Base-by-base conservation (phyloP, 2,329 filamentous ascomycete species). In the Lasiodiplodia sp. region DNA sequence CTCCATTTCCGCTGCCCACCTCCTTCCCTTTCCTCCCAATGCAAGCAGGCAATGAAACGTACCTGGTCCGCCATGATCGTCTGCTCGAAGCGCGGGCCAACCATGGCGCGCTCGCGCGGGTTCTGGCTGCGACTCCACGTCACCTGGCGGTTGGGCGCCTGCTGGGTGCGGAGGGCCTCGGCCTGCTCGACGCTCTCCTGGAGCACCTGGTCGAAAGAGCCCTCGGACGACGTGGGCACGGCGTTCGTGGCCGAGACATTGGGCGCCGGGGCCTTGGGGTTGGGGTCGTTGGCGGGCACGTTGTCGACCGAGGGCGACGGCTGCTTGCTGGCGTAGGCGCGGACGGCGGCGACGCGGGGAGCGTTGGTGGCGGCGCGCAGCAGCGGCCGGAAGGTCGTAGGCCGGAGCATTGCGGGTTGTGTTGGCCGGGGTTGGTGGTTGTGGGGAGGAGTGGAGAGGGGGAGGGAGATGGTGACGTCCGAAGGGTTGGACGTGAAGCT, bases 21-120 rank as follows among this genome's bases (percentile, higher is more conserved):
- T n/a, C 55, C 37, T 10, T 11, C 44, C 21, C 66, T 44, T 11
- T n/a, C 66, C 10, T 12, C 28, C 23, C 47, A 58, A 53, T 25
- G n/a, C 23, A 12, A 51, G 5, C 16, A 16, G 38, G n/a, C 49
- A 40, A 23, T 21, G 21, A 31, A 23, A 58, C 68, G n/a, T 85
- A 97, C 95, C 92, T 99, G 96, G 73, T 91, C 83, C 75, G 91
- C 89, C 83, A 98, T 95, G 77, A 97, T 93, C 40, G 93, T 98
- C 88, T 98, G 95, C 86, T 99, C 96, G 77, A 99, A 99, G 74
- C 95, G 87, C 72, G 96, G 96, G 52, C 96, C 96, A 52, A 89
- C 89, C 95, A 99, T 99, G 66, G 94, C 96, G 80, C 89, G 82
- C 66, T 88, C 87, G 75, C 95, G 87, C 49, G 93, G 89, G 81